Evolutionary conservation across 176 grass and related monocot species (phyloP).

Genomic region (Triticum monococcum): DNA sequence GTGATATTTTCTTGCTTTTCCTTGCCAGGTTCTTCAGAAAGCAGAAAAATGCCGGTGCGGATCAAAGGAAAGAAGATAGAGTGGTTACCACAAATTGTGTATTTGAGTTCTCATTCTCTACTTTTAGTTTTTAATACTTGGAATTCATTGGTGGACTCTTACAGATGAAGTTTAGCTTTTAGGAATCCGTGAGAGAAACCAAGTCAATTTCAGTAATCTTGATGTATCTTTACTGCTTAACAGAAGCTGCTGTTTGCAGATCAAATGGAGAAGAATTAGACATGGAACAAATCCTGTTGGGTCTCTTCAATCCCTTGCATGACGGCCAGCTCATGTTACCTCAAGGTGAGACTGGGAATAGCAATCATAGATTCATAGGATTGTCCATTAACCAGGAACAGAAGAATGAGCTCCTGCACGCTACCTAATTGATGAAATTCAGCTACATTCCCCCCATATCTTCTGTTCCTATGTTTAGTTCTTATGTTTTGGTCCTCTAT

Average conservation of each 20-base stretch:
- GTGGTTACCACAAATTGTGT: background rate
- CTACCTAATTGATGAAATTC: too few species aligned
- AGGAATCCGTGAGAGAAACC: too few species aligned
- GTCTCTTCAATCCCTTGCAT: background rate
- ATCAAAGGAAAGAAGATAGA: background rate
- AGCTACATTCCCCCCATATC: too few species aligned
- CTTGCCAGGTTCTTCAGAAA: background rate
- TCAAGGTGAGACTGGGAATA: background rate
- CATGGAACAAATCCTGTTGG: background rate
- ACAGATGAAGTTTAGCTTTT: too few species aligned
- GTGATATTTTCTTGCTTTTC: background rate
- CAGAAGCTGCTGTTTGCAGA: background rate
- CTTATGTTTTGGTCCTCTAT: too few species aligned
- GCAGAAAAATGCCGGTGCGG: background rate
- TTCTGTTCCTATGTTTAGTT: too few species aligned
- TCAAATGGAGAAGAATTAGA: background rate
- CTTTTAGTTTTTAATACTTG: background rate
- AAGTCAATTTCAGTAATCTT: too few species aligned
- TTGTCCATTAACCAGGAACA: too few species aligned
- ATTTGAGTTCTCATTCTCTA: background rate
- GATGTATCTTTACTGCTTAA: too few species aligned
- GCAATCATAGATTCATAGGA: too few species aligned
- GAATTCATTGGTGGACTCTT: background rate
- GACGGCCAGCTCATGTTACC: background rate
- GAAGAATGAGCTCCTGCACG: too few species aligned